Percentiles rank a stretch among this genome's conserved stretches.
Conservation (phyloP, 2,329 filamentous ascomycete genomes). For the Botryotinia narcissicola region DNA sequence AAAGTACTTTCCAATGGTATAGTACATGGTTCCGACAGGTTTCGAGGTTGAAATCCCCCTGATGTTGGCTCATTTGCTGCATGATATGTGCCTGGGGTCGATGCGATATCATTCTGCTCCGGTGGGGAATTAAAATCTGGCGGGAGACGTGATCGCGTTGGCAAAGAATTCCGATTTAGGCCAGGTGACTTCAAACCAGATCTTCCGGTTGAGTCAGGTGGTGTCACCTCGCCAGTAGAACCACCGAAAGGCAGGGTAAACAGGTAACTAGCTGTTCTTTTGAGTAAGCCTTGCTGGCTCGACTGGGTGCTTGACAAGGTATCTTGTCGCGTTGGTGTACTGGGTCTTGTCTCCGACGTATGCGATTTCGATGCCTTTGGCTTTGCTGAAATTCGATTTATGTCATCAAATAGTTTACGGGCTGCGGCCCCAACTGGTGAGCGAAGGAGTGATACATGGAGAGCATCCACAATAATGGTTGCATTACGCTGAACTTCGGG, state of each 20-base stretch:
- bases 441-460: slow-evolving; percentile 73
- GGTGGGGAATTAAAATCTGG: slow-evolving; percentile 63
- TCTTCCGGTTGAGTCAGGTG: slow-evolving; percentile 27
- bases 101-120: slow-evolving; percentile 69
- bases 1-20: slow-evolving; percentile 82
- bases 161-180: slow-evolving; percentile 31
- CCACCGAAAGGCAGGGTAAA: slow-evolving; percentile 54
- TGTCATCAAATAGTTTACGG: slow-evolving; percentile 71
- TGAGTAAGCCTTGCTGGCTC: slow-evolving; percentile 57
- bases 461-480: slow-evolving; percentile 78
- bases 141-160: slow-evolving; percentile 46
- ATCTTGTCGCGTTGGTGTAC: slow-evolving; percentile 36
- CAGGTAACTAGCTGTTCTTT: slow-evolving; percentile 62
- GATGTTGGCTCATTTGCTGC: slow-evolving; percentile 76
- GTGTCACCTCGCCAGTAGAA: slow-evolving; percentile 34
- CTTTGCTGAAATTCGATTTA: slow-evolving; percentile 53
- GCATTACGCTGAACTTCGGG: slow-evolving; percentile 88
- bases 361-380: slow-evolving; percentile 42
- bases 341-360: slow-evolving; percentile 32
- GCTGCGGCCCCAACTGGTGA: slow-evolving; percentile 72
- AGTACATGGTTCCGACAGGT: slow-evolving; percentile 54
- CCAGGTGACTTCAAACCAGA: slow-evolving; percentile 33
- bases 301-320: slow-evolving; percentile 42
- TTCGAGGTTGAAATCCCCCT: slow-evolving; percentile 66
- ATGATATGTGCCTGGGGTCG: slow-evolving; percentile 68